Base-by-base conservation (phyloP, 2,329 filamentous ascomycete species). In the Sphaerulina vaccinii region DNA sequence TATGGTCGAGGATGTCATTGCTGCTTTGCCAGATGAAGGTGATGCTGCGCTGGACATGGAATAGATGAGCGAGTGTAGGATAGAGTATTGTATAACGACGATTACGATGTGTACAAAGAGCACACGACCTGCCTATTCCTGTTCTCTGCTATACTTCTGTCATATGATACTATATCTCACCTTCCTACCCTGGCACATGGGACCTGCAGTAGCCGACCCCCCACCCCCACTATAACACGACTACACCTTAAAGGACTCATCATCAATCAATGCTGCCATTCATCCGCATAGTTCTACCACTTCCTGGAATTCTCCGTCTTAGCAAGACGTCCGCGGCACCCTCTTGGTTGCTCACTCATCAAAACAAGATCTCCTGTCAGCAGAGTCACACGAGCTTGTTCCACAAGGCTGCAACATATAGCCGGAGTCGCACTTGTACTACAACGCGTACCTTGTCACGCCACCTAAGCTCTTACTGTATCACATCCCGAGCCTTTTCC, bases 1-100 rank as follows among this genome's bases (percentile, higher is more conserved):
- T 38, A 80, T 93, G 68, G 84, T 95, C n/a, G 82, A 91, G 70
- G 75, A 76, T 13, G 86, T 89, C 16, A 80, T 95, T 63, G 78
- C 80, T 27, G 52, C 58, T n/a, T 49, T 70, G 58, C 85, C 86
- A 0, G 82, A 85, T 49, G 85, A 87, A 65, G 81, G 62, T 2
- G 64, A 64, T 43, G 62, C 58, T 5, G 62, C 62, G 18, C 46
- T 63, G 35, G 64, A 67, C 29, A 60, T 62, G 33, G 62, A 65
- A 33, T 65, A 44, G 54, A 53, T 41, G 16, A 44, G 18, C 37
- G 23, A 19, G 22, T 52, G 49, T 53, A 54, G 16, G 29, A 43
- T 50, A 42, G 24, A 42, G 24, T 38, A 19, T 22, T 22, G 11
- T 29, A 29, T 40, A 27, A 40, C 36, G 35, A 40, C 35, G 16